These are phyloP conservation scores for Aspergillus clavatus DNA, from an alignment of 2,329 filamentous ascomycete species.

Conservation along the genomic window DNA sequence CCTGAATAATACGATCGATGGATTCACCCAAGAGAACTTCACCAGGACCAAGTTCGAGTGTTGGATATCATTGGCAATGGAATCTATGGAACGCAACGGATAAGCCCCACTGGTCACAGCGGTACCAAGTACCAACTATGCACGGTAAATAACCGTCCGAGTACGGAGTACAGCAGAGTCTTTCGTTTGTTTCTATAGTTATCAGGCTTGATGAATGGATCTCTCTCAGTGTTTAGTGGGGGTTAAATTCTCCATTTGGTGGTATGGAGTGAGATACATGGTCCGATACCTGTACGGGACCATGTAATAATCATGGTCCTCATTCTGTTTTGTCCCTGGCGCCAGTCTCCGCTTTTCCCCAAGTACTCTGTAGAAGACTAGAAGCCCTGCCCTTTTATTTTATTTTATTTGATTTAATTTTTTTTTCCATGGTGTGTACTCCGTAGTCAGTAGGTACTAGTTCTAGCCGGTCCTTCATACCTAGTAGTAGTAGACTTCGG, in stretches of 20 bases:
- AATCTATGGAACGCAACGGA: neutral
- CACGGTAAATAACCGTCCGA: neutral
- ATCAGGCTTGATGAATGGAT: neutral
- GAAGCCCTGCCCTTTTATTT: slow-evolving; percentile 16
- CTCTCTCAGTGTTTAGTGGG: neutral
- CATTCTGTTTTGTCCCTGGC: slow-evolving; percentile 14
- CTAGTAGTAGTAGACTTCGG: too few species aligned
- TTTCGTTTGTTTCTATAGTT: neutral
- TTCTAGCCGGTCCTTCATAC: too few species aligned
- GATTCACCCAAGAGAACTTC: neutral
- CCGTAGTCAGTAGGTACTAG: too few species aligned
- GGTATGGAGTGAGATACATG: neutral
- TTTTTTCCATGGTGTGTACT: slow-evolving; percentile 11
- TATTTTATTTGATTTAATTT: too few species aligned
- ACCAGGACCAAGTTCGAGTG: too few species aligned
- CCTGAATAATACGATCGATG: neutral
- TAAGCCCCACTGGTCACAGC: neutral
- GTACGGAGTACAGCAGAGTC: neutral
- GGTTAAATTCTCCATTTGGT: neutral
- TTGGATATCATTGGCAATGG: neutral
- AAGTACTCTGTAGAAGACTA: neutral
- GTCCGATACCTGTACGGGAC: slow-evolving; percentile 5
- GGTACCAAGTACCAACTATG: too few species aligned
- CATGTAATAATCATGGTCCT: slow-evolving; percentile 1
- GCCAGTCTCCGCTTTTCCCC: slow-evolving; percentile 18